Percentiles rank a stretch among this genome's conserved stretches.
Evolutionary conservation across 345 rosid species (phyloP).

Genomic region (Lepidium sativum): DNA sequence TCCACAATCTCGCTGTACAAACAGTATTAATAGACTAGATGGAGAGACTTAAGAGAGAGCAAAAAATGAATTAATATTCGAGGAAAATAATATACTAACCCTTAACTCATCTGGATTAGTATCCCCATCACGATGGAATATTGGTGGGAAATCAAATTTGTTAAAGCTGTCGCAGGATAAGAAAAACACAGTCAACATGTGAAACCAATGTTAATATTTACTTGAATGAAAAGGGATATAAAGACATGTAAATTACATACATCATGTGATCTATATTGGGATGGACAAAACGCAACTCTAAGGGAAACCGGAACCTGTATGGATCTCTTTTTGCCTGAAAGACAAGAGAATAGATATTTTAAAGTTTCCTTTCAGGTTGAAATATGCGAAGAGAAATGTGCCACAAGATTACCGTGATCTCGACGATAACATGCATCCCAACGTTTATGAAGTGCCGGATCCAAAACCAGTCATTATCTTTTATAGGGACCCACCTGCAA

Average conservation of each 20-base stretch:
- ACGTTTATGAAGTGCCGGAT: conserved; percentile 93
- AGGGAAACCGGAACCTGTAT: conserved; percentile 80
- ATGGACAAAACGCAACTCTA: conserved; percentile 83
- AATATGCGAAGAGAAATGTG: neutral
- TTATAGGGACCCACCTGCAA: conserved; percentile 89
- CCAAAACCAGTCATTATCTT: conserved; percentile 96
- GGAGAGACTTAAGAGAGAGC: neutral
- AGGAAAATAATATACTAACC: conserved; percentile 37
- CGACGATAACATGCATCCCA: conserved; percentile 87
- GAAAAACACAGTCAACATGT: neutral
- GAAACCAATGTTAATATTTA: neutral
- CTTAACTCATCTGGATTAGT: conserved; percentile 63
- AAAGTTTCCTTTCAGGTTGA: neutral
- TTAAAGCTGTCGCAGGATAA: conserved; percentile 58
- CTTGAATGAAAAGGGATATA: conserved; percentile 1
- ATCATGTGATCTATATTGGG: conserved; percentile 92
- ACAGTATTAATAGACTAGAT: conserved; percentile 4
- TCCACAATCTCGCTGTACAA: conserved; percentile 73
- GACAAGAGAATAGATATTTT: neutral
- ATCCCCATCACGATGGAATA: conserved; percentile 82
- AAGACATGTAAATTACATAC: conserved; percentile 37
- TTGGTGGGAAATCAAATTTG: conserved; percentile 78
- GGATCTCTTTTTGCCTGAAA: conserved; percentile 94
- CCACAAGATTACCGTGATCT: conserved; percentile 61
- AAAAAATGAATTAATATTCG: neutral